Conservation (phyloP, 2,329 filamentous ascomycete species). For the Scedosporium minutisporum region DNA sequence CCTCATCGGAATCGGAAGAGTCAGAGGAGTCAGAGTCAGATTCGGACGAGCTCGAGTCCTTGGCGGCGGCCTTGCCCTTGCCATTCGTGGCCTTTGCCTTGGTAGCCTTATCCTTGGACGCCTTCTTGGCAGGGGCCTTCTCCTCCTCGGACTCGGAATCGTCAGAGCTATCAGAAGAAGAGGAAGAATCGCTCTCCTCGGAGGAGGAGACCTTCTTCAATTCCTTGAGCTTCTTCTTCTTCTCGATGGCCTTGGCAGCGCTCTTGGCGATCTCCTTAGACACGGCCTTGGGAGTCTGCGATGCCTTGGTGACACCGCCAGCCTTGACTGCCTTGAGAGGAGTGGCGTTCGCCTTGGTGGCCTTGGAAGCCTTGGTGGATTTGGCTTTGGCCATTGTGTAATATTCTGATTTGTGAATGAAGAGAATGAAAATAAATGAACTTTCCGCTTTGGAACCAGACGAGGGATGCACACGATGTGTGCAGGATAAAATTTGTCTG, state of each 20-base stretch:
- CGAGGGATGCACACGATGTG: neutral
- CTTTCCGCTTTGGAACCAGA: conserved; percentile 7
- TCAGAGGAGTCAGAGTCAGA: conserved; percentile 27
- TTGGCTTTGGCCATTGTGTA: conserved; percentile 55
- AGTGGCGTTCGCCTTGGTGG: conserved; percentile 38
- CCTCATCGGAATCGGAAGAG: conserved; percentile 29
- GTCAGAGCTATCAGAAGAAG: conserved; percentile 26
- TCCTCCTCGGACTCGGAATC: conserved; percentile 24
- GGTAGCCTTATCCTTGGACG: conserved; percentile 23
- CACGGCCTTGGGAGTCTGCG: conserved; percentile 55
- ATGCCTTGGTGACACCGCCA: conserved; percentile 57
- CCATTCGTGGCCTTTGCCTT: conserved; percentile 16
- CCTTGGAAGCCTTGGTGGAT: conserved; percentile 47
- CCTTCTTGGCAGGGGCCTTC: conserved; percentile 19
- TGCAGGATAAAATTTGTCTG: conserved; percentile 10
- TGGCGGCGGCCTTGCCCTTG: conserved; percentile 14
- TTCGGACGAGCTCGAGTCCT: conserved; percentile 20
- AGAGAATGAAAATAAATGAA: conserved; percentile 9
- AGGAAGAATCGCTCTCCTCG: conserved; percentile 20
- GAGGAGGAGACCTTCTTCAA: conserved; percentile 18
- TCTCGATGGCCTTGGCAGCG: conserved; percentile 37
- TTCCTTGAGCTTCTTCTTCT: conserved; percentile 39
- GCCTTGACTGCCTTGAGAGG: conserved; percentile 50
- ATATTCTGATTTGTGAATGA: conserved; percentile 11
- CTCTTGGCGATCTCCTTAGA: conserved; percentile 59